These are phyloP conservation scores for Xylogone sp. DNA, from an alignment of 2,329 filamentous ascomycete genomes.

Conservation along the genomic window DNA sequence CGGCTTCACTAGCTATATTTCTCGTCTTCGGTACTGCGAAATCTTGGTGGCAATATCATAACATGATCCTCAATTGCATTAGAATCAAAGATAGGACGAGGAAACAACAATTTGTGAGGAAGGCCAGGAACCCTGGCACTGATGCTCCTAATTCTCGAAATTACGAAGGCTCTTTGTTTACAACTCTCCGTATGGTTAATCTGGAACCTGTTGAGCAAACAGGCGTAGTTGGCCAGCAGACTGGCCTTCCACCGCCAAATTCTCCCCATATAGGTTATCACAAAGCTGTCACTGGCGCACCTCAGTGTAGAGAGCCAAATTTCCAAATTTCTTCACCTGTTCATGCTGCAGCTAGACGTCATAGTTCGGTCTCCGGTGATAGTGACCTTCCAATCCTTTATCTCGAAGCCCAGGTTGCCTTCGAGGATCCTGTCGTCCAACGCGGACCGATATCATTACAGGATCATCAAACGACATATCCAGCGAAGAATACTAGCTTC, in stretches of 20 bases:
- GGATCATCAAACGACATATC: neutral
- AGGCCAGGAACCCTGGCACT: neutral
- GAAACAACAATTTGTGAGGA: neutral
- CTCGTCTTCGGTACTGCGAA: constrained; percentile 39
- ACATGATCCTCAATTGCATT: constrained; percentile 11
- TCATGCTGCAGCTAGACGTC: neutral
- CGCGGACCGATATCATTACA: neutral
- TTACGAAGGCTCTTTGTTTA: no score
- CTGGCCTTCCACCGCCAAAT: no score
- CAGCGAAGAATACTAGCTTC: neutral
- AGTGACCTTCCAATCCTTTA: neutral
- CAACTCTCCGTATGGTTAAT: neutral
- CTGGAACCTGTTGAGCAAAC: neutral
- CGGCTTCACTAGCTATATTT: constrained; percentile 33
- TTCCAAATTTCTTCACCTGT: neutral
- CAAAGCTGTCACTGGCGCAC: no score
- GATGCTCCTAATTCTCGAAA: neutral
- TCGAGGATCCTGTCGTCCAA: neutral
- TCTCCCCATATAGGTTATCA: no score
- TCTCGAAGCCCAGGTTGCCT: neutral
- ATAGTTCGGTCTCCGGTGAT: neutral
- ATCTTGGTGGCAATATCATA: constrained; percentile 25
- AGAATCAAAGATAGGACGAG: neutral
- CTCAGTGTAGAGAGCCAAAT: neutral
- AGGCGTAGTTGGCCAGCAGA: no score